Conservation (phyloP, 176 grass and related monocot genomes). For the Zoysia pacifica region DNA sequence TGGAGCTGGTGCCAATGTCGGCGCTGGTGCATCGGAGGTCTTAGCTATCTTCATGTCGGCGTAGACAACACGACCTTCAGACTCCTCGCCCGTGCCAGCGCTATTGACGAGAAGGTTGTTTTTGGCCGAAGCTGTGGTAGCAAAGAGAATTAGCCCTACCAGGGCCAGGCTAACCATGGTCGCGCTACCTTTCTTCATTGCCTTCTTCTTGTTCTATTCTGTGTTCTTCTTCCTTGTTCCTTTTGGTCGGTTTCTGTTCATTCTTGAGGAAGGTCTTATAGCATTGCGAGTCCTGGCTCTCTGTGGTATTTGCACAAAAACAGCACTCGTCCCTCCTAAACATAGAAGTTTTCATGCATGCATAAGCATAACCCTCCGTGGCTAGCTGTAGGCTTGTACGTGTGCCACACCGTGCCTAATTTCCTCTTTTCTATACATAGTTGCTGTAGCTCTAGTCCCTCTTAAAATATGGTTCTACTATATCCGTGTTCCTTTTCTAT, state of each 20-base stretch:
- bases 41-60: conserved; percentile 21
- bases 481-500: not conserved
- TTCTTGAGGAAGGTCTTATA: not conserved
- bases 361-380: not conserved
- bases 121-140: not conserved
- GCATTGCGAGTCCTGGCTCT: not conserved
- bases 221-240: not conserved
- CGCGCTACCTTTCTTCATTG: not conserved
- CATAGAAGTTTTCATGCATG: not conserved
- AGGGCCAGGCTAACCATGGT: conserved; percentile 28
- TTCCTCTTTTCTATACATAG: not conserved
- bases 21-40: not conserved
- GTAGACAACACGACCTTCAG: conserved; percentile 36
- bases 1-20: not conserved
- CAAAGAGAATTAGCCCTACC: conserved; percentile 19
- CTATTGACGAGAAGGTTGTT: not conserved
- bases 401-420: not conserved
- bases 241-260: not conserved
- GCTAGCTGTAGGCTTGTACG: not conserved
- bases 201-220: not conserved
- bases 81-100: not conserved
- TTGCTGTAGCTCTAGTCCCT: too few species aligned
- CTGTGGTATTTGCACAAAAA: not conserved
- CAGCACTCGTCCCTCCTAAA: not conserved
- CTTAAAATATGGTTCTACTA: too few species aligned